Evolutionary conservation across 2,329 filamentous ascomycete species (phyloP), one percentile per base, ranked within the genome.

Genomic region (Emericellopsis atlantica): DNA sequence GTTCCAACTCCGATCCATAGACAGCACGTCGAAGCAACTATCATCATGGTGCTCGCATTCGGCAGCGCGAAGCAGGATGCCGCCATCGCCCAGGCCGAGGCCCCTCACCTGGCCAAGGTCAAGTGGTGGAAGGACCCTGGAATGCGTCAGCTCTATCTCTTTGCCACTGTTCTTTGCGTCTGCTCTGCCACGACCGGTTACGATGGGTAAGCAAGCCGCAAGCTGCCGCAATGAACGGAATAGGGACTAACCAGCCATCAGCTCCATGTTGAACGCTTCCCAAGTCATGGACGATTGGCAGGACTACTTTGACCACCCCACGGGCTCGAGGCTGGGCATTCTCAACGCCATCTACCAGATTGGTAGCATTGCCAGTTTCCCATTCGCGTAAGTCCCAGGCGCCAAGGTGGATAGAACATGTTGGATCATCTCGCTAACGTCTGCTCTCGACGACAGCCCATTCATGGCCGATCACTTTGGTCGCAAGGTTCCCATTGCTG

Each of bases 131-230:
- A 63, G 47, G 69, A 76, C 23, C 66, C 71, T n/a, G 71, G 70
- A 36, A 61, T 77, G 49, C 60, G 72, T 51, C 68, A 69, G 57
- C 61, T 76, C 8, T 76, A 75, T 59, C 68, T 70, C 48, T 72
- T 65, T 49, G 64, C 64, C 39, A 55, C 68, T 46, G 55, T 72
- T 40, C 65, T 73, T 41, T 72, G 66, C 48, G 56, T 74, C 47
- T 69, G 67, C 38, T 75, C 72, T 23, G 72, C 72, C 12, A 74
- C 72, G 31, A 75, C 71, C 32, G 67, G 69, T 50, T 72, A 73
- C 54, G 68, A 74, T 66, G 67, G 67, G 69, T 72, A 58, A 45
- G 62, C 18, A 5, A 21, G 18, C 18, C 5, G 3, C 4, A 21
- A 21, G 18, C 18, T 21, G 9, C 32, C 32, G 10, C 32, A 8